Base-by-base conservation (phyloP, 176 grass and related monocot genomes). In the Puccinellia tenuiflora region DNA sequence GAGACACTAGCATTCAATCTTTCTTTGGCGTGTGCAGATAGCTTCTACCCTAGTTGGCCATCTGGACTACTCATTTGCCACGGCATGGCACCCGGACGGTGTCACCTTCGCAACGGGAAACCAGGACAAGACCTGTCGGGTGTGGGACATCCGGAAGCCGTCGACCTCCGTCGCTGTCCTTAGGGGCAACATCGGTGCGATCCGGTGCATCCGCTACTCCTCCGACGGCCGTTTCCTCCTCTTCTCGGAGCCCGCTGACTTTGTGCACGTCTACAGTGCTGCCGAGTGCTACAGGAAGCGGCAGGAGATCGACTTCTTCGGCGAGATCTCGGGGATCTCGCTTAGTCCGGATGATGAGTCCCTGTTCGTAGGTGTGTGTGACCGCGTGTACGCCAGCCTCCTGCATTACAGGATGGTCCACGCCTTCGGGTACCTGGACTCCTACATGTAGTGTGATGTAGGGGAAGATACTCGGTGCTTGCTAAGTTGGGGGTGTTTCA, bases 271-370 rank as follows among this genome's bases (percentile, higher is more conserved):
- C 16, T 95, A 90, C 62, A 81, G 80, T 0, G 13, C 77, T 0
- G 22, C 75, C 0, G 63, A 69, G 0, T 84, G 79, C 66, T 98
- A 98, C 75, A 86, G 69, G 45, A 91, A 86, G 68, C 78, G 82
- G 47, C 96, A 98, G 65, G 96, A 98, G 90, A 85, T 95, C 0
- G 96, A 98, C 72, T 98, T 98, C 22, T 98, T 98, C 15, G 96
- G 96, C 2, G 96, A 98, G 62, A 92, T 98, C 30, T 98, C 91
- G 0, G 96, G 96, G 66, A 83, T 95, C 21, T 91, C 96, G 1
- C 79, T 98, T 34, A 94, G 91, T 53, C 90, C 90, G 0, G 96
- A 98, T 1, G 86, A 90, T 0, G 88, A 94, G 38, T 82, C 95
- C n/a, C 68, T 98, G 28, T 98, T 91, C 0, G 48, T 98, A 0